A percentile compares a stretch with the other conserved stretches of the same genome.
Conservation (phyloP, 2,329 filamentous ascomycete genomes). For the Rhynchosporium secalis region DNA sequence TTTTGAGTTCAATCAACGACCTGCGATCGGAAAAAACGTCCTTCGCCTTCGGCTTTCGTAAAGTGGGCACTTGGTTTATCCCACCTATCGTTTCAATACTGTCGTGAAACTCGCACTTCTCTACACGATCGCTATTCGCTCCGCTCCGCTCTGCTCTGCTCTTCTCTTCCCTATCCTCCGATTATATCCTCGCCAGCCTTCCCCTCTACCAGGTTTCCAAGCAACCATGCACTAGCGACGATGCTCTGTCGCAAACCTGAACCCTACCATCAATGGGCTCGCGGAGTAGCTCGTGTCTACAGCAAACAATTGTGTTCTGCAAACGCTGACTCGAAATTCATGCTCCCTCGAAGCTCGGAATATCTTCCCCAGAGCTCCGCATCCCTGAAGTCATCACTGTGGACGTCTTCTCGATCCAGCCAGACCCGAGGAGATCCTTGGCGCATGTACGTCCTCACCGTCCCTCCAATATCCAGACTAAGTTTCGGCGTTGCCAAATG, state of each 20-base stretch:
- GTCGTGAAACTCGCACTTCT: background rate
- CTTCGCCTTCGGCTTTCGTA: too few relatives aligned
- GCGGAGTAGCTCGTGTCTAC: conserved; percentile 5
- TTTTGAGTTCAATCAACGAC: background rate
- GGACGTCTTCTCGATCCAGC: conserved; percentile 10
- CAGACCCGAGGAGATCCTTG: conserved; percentile 8
- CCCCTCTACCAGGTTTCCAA: background rate
- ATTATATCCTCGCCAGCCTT: background rate
- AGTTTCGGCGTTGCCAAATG: conserved; percentile 13
- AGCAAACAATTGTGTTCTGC: background rate
- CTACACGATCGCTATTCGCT: background rate
- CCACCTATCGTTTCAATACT: background rate
- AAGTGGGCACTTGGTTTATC: background rate
- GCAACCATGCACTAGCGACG: conserved; percentile 14
- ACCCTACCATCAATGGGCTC: conserved; percentile 10
- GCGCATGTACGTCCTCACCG: conserved; percentile 12
- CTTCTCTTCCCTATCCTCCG: background rate
- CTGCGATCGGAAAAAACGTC: background rate
- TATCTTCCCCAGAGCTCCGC: conserved; percentile 6
- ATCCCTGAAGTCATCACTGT: conserved; percentile 1
- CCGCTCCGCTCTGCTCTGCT: background rate
- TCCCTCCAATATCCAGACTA: background rate
- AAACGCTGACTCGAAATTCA: conserved; percentile 13
- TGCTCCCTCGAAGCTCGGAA: background rate
- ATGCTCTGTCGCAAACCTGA: conserved; percentile 7